phyloP scores from a whole-genome alignment of 2,329 filamentous ascomycete species.

The Sarocladium brachiariae region DNA sequence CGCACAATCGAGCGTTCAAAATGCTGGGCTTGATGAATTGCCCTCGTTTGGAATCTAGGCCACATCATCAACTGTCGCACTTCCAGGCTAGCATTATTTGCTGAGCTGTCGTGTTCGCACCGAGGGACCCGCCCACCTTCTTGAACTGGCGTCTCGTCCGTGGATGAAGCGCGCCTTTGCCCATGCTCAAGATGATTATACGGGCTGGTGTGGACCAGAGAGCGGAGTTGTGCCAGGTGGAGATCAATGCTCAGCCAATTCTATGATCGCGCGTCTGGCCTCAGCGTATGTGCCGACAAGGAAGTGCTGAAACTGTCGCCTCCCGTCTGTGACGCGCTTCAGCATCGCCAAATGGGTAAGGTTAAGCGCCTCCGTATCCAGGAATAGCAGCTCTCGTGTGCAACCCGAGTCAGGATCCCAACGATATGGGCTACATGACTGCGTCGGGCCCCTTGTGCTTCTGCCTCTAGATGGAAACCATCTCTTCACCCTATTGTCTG shows the following conservation, averaged over 20 bases:
- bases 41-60: neutral
- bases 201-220: neutral
- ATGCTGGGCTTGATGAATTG: neutral
- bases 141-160: constrained; percentile 7
- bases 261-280: neutral
- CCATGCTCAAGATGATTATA: neutral
- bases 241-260: neutral
- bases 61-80: constrained; percentile 4
- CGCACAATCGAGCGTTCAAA: neutral
- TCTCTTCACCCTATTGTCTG: neutral
- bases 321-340: constrained; percentile 4
- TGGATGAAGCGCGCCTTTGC: neutral
- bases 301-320: constrained; percentile 7
- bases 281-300: neutral
- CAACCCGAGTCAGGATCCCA: neutral
- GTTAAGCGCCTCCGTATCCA: constrained; percentile 7
- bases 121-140: constrained; percentile 7
- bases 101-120: neutral
- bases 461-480: neutral
- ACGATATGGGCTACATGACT: neutral
- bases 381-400: constrained; percentile 4
- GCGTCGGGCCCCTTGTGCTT: neutral
- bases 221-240: neutral
- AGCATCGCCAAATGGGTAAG: neutral
- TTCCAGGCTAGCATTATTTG: neutral